Evolutionary conservation across 164 flowering plant genomes (phyloP), one percentile per base, ranked within the genome.

Genomic region (Vitis riparia): DNA sequence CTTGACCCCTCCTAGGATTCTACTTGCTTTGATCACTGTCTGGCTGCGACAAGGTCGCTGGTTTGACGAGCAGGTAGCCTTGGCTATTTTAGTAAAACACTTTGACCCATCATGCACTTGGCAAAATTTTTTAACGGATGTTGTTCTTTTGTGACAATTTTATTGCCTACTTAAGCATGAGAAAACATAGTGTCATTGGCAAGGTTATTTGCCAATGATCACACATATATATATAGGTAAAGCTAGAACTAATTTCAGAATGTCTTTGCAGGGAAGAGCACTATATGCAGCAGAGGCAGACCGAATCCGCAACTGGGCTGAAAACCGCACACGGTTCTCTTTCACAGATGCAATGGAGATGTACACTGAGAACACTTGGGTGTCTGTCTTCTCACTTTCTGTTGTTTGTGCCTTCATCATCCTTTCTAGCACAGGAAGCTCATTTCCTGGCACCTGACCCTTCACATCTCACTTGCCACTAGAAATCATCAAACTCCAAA

Each of bases 301-400:
- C 73, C 70, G 99, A 47, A 81, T 95, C 8, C 87, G 99, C 0
- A 91, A 93, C 82, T 95, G 99, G 99, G 99, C 99, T 9, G 98
- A 95, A 75, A 85, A 89, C 82, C 92, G 98, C 9, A 80, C 99
- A 3, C 84, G 86, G 50, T 89, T 95, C 71, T 95, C 97, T 19
- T 87, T 93, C 78, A 93, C 99, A n/a, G 99, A 95, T 82, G 99
- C 98, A 48, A 95, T 95, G 94, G 99, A 93, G 78, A 93, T 91
- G 94, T 91, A 95, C 78, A 89, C 94, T 8, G 99, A 95, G 73
- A 88, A 84, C 80, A 90, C 98, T 2, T 95, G 98, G 99, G 87
- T 95, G 59, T 90, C 99, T 1, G 98, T 93, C 59, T 85, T 93
- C 78, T 95, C 98, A 3, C 94, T 95, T 14, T 91, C 97, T 0